A percentile compares a stretch with the other conserved stretches of the same genome.
phyloP scores from a whole-genome alignment of 768 basidiomycete genomes.

The Cystobasidium ongulense region DNA sequence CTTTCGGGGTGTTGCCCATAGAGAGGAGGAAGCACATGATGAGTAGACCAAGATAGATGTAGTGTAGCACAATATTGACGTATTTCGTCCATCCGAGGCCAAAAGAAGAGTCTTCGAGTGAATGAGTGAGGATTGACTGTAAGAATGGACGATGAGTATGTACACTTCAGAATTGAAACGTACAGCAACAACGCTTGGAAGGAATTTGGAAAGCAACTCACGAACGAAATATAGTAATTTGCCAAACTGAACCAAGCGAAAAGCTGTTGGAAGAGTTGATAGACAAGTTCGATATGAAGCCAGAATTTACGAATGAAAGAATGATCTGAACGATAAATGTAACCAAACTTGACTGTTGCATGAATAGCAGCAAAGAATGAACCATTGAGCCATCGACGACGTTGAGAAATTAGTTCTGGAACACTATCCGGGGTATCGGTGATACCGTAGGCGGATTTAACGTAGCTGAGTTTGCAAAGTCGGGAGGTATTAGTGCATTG shows the following conservation, averaged over 20 bases:
- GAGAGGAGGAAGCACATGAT: constrained; percentile 84
- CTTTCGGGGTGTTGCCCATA: constrained; percentile 70
- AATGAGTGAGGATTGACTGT: constrained; percentile 30
- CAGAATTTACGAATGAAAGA: constrained; percentile 73
- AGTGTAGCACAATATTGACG: constrained; percentile 33
- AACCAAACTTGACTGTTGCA: constrained; percentile 83
- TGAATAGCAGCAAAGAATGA: constrained; percentile 97
- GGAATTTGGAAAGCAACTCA: constrained; percentile 54
- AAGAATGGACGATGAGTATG: not conserved
- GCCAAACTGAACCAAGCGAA: constrained; percentile 72
- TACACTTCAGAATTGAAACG: no score
- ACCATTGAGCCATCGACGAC: constrained; percentile 88
- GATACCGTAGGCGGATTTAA: constrained; percentile 13
- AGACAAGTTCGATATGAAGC: constrained; percentile 89
- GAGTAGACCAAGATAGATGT: constrained; percentile 71
- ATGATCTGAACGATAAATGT: constrained; percentile 86
- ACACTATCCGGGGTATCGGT: constrained; percentile 44
- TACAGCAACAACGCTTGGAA: not conserved
- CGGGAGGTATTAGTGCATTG: not conserved
- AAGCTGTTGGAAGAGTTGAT: constrained; percentile 79
- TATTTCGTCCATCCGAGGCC: not conserved
- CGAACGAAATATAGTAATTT: constrained; percentile 77
- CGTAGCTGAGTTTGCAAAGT: constrained; percentile 3
- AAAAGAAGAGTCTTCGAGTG: constrained; percentile 18
- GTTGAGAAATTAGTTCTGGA: constrained; percentile 87